Conservation (phyloP, 305 asterid species). For the Rubia balearica region DNA sequence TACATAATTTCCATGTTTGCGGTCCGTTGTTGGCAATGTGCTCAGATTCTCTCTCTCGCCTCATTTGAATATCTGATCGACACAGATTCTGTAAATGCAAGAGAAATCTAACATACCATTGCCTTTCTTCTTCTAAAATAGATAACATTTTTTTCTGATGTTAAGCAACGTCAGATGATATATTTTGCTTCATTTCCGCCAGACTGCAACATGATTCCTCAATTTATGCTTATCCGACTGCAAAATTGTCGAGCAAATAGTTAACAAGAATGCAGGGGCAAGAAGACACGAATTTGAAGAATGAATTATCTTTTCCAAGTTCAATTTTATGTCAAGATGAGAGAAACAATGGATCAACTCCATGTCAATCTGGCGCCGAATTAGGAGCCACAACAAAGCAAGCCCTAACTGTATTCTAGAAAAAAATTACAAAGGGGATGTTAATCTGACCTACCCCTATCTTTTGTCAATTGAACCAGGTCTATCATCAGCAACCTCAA, state of each 20-base stretch:
- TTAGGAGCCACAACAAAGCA: conserved; percentile 37
- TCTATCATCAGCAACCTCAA: conserved; percentile 36
- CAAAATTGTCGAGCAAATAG: not conserved
- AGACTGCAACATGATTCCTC: too few species aligned
- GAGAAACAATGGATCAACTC: conserved; percentile 42
- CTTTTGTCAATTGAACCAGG: conserved; percentile 35
- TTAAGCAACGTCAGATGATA: too few species aligned
- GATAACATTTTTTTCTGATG: too few species aligned
- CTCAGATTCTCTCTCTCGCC: too few species aligned
- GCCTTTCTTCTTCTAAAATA: too few species aligned
- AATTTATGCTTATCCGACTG: not conserved
- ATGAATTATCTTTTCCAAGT: conserved; percentile 29
- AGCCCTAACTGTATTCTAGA: conserved; percentile 33
- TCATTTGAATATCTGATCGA: too few species aligned
- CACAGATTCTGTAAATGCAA: too few species aligned
- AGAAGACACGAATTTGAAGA: conserved; percentile 14
- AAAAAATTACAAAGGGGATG: conserved; percentile 37
- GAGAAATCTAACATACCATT: too few species aligned
- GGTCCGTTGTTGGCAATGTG: too few species aligned
- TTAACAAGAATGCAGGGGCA: not conserved
- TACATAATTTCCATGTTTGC: too few species aligned
- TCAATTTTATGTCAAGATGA: conserved; percentile 29
- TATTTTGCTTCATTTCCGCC: too few species aligned
- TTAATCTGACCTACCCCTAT: conserved; percentile 48
- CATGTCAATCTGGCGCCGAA: conserved; percentile 42